A percentile compares a stretch with the other conserved stretches of the same genome.
Evolutionary conservation across 345 rosid species (phyloP).

Genomic region (Eucalyptus cladocalyx): DNA sequence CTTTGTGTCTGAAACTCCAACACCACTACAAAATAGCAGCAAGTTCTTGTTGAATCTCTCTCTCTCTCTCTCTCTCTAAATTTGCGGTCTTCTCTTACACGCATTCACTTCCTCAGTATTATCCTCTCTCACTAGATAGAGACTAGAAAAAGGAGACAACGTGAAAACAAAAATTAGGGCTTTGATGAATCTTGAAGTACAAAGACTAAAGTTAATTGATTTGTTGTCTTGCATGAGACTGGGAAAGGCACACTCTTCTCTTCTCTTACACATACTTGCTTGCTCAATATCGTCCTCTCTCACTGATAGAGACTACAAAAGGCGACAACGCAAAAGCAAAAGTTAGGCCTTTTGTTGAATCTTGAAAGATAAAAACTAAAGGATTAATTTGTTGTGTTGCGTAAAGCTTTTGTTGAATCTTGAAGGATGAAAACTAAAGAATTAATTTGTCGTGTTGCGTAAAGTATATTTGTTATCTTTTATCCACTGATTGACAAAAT

Average conservation of each 20-base stretch:
- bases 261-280: neutral
- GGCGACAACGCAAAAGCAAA: neutral
- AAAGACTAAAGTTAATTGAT: too few species aligned
- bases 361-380: neutral
- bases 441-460: too few species aligned
- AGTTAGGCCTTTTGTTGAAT: neutral
- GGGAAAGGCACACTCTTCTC: neutral
- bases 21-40: neutral
- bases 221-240: too few species aligned
- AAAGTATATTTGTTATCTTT: too few species aligned
- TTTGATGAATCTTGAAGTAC: too few species aligned
- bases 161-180: neutral
- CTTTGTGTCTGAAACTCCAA: neutral
- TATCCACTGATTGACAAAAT: too few species aligned
- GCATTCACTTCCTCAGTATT: neutral
- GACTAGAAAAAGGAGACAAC: too few species aligned
- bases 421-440: too few species aligned
- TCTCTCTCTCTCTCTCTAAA: neutral
- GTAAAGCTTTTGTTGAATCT: neutral
- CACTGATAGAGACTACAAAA: neutral
- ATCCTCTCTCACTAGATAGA: too few species aligned
- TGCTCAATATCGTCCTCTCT: neutral
- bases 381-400: too few species aligned
- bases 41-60: neutral
- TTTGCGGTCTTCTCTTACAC: neutral